Evolutionary conservation across 148 eudicot genomes (phyloP).

Genomic region (Nyssa sinensis): DNA sequence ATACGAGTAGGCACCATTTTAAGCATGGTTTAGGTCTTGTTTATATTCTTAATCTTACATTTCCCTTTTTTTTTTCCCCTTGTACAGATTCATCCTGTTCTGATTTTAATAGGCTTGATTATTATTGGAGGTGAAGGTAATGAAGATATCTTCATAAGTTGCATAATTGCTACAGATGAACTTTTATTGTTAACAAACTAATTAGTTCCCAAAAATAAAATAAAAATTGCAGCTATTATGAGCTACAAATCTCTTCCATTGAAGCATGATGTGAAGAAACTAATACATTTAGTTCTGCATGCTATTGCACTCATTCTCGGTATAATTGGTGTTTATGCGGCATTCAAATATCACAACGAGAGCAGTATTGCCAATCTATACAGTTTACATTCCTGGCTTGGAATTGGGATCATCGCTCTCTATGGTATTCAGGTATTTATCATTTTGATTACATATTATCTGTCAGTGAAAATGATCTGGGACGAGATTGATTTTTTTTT

Average conservation of each 20-base stretch:
- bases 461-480: no score
- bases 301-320: slow-evolving; percentile 77
- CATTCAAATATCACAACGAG: slow-evolving; percentile 87
- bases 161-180: neutral
- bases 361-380: slow-evolving; percentile 69
- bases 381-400: slow-evolving; percentile 95
- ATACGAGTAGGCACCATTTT: no score
- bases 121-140: slow-evolving; percentile 93
- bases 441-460: no score
- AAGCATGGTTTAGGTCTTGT: neutral
- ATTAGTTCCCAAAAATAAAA: neutral
- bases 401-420: slow-evolving; percentile 69
- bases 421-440: slow-evolving; percentile 77
- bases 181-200: neutral
- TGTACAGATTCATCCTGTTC: slow-evolving; percentile 76
- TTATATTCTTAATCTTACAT: neutral
- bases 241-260: slow-evolving; percentile 79
- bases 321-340: slow-evolving; percentile 67
- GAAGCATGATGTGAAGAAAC: slow-evolving; percentile 66
- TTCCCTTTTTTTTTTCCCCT: slow-evolving; percentile 6
- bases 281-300: slow-evolving; percentile 77
- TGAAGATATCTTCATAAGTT: neutral
- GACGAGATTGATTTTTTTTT: no score
- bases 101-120: slow-evolving; percentile 81
- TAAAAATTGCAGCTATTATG: slow-evolving; percentile 67